Evolutionary conservation across 768 basidiomycete species (phyloP), one percentile per base, ranked within the genome.

Genomic region (Mycena vulgaris): DNA sequence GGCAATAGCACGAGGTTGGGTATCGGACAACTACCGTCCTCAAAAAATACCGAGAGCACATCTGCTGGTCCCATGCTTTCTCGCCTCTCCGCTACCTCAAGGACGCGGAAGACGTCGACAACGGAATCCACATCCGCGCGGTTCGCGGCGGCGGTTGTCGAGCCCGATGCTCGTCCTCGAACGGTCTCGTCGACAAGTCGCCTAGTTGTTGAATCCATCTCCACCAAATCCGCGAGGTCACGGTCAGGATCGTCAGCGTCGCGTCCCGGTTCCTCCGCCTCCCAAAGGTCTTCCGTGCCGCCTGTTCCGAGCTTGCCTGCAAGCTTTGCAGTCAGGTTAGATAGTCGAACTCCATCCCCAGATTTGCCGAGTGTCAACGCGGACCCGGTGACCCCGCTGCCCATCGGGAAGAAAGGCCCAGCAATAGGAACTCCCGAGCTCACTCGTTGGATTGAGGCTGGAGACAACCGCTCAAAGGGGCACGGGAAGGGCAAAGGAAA

Each of bases 361-460:
- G 84, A 84, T 40, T 73, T 87, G 23, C 83, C 84, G 0, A 80
- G 79, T 48, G 68, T 80, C 19, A 72, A 63, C 42, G 70, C 63
- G 5, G 82, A 82, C 17, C 82, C 81, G 9, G 56, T 77, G 0
- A 85, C 84, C 7, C 83, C 84, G 5, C 60, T 83, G 17, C 77
- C 77, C 5, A 72, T 59, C 14, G 76, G 76, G 60, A 80, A 77
- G 58, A 71, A 63, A 19, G 66, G 68, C 19, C 76, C 88, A 21
- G 85, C 86, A 19, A 78, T 88, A n/a, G 85, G 83, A 5, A 86
- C 86, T 25, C 89, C 89, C 5, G 89, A 90, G 63, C 83, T 88
- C 19, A 83, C 85, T 66, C 77, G 76, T 31, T 87, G 90, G 90
- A 81, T 87, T 11, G 80, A 82, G 33, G 74, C 70, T 35, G 63